A percentile compares a stretch with the other conserved stretches of the same genome.
These are phyloP conservation scores for Lycium ferocissimum DNA, from an alignment of 257 asterid genomes.

Conservation along the genomic window DNA sequence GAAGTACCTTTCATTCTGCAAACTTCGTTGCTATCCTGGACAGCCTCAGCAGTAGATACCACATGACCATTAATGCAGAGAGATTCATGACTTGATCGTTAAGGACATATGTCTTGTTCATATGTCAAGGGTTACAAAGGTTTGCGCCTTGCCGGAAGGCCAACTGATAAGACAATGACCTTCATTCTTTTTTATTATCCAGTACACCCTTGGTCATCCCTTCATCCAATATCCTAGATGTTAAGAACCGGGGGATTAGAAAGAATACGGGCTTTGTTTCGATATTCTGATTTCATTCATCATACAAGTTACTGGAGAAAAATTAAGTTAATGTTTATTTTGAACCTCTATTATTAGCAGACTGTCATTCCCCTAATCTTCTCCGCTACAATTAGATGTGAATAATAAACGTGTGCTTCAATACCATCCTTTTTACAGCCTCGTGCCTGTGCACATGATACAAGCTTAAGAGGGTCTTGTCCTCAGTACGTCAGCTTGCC, in stretches of 20 bases:
- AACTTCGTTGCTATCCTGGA: constrained; percentile 1
- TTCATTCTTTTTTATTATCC: background rate
- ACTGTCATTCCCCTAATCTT: background rate
- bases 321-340: background rate
- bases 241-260: background rate
- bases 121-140: constrained; percentile 1
- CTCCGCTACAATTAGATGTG: background rate
- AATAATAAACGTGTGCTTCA: background rate
- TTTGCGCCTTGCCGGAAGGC: background rate
- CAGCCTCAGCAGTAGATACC: constrained; percentile 3
- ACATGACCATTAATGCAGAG: background rate
- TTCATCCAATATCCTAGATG: background rate
- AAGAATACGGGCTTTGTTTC: background rate
- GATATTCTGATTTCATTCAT: background rate
- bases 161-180: background rate
- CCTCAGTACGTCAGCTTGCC: constrained; percentile 83
- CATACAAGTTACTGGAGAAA: constrained; percentile 12
- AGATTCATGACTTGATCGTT: background rate
- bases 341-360: background rate
- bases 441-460: constrained; percentile 31
- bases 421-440: constrained; percentile 25
- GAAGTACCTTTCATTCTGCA: constrained; percentile 5
- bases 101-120: background rate
- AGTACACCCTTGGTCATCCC: background rate
- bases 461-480: constrained; percentile 53